Evolutionary conservation across 441 rosid genomes (phyloP).

Genomic region (Aleurites moluccanus): DNA sequence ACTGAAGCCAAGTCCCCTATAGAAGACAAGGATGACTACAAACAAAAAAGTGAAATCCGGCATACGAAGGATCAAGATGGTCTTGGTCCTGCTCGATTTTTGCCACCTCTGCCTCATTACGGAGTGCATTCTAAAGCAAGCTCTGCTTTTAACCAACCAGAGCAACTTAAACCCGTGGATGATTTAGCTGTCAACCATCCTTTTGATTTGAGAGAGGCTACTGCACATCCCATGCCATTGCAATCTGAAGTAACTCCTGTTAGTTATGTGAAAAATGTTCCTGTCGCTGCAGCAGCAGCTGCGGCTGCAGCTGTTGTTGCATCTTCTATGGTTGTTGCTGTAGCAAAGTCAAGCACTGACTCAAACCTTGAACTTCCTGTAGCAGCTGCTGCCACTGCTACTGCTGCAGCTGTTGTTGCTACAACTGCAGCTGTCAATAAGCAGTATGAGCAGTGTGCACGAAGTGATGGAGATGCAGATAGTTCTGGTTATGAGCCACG

Average conservation of each 20-base stretch:
- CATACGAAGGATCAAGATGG: constrained; percentile 41
- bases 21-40: constrained; percentile 46
- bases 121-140: constrained; percentile 39
- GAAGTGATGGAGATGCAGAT: constrained; percentile 58
- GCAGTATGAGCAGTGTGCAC: constrained; percentile 60
- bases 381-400: constrained; percentile 96
- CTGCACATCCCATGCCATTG: constrained; percentile 37
- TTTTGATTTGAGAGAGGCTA: constrained; percentile 40
- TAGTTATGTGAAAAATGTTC: constrained; percentile 58
- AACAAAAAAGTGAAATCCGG: constrained; percentile 33
- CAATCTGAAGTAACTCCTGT: constrained; percentile 51
- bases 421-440: constrained; percentile 78
- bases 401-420: constrained; percentile 94
- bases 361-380: constrained; percentile 78
- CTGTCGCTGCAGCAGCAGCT: constrained; percentile 84
- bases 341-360: constrained; percentile 61
- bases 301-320: constrained; percentile 98
- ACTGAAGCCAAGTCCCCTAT: constrained; percentile 40
- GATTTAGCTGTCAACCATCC: constrained; percentile 34
- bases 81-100: constrained; percentile 43
- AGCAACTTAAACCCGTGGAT: constrained; percentile 43
- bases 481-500: constrained; percentile 45
- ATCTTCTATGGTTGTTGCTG: constrained; percentile 96
- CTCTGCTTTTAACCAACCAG: constrained; percentile 33
- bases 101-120: constrained; percentile 75